Conservation (phyloP, 805 yeast species). For the Teunomyces tritomae region DNA sequence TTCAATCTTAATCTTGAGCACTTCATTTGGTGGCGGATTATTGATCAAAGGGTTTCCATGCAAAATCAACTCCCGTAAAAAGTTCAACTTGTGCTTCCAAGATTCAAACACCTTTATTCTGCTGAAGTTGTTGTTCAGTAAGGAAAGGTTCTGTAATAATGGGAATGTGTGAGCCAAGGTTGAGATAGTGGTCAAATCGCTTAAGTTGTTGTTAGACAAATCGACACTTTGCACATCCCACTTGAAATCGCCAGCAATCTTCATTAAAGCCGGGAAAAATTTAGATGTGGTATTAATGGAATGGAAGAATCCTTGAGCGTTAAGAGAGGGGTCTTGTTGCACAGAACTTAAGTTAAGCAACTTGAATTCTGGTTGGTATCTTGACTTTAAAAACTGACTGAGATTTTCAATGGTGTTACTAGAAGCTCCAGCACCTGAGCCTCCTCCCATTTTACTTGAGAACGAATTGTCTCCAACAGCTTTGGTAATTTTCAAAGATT, state of each 20-base stretch:
- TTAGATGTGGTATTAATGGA: conserved; percentile 64
- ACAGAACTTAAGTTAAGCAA: conserved; percentile 69
- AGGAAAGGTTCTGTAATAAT: conserved; percentile 68
- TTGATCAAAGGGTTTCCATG: conserved; percentile 72
- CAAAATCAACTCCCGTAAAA: conserved; percentile 73
- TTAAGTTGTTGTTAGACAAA: conserved; percentile 57
- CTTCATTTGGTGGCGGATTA: conserved; percentile 18
- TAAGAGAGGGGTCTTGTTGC: conserved; percentile 60
- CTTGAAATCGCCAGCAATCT: conserved; percentile 58
- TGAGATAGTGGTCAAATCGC: conserved; percentile 57
- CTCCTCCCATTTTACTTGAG: conserved; percentile 10
- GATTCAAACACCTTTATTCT: conserved; percentile 60
- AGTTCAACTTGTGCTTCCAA: conserved; percentile 74
- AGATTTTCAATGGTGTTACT: conserved; percentile 59
- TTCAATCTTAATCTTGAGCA: conserved; percentile 52
- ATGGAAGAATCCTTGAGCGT: conserved; percentile 61
- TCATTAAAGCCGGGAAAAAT: conserved; percentile 87
- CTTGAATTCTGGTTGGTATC: conserved; percentile 65
- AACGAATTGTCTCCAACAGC: conserved; percentile 15
- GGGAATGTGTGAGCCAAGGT: conserved; percentile 77
- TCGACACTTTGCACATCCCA: conserved; percentile 70
- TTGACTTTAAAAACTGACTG: conserved; percentile 53
- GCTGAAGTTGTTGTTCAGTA: conserved; percentile 70
- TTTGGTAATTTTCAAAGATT: conserved; percentile 53
- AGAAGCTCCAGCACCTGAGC: conserved; percentile 9